These are phyloP conservation scores for Acer campestre DNA, from an alignment of 345 rosid species.

Conservation along the genomic window DNA sequence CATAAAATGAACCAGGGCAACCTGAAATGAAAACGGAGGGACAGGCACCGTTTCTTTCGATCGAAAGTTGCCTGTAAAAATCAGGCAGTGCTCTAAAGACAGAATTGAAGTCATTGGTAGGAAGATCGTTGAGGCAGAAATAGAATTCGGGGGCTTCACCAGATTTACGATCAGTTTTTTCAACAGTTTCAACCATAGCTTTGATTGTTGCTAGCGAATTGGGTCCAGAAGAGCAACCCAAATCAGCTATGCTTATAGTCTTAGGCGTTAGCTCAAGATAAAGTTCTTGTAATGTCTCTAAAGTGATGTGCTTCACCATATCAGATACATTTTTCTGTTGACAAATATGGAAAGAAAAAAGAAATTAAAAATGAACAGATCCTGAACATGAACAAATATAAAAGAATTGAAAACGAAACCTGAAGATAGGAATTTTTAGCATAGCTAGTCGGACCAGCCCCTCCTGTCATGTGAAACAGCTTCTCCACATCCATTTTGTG, in stretches of 20 bases:
- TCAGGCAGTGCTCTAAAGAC: constrained; percentile 52
- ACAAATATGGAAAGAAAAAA: background rate
- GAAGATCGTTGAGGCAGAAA: constrained; percentile 55
- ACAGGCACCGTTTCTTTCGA: constrained; percentile 24
- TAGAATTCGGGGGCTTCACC: constrained; percentile 33
- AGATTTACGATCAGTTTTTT: constrained; percentile 26
- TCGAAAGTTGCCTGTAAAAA: constrained; percentile 35
- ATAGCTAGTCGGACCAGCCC: constrained; percentile 49
- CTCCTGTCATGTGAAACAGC: constrained; percentile 43
- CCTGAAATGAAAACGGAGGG: constrained; percentile 41
- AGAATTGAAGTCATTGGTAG: constrained; percentile 63
- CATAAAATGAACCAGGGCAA: constrained; percentile 85
- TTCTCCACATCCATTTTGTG: constrained; percentile 38
- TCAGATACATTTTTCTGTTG: constrained; percentile 54
- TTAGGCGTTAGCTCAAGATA: constrained; percentile 31
- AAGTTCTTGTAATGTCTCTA: constrained; percentile 38
- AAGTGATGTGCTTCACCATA: constrained; percentile 45
- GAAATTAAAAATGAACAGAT: background rate
- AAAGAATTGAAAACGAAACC: constrained; percentile 21
- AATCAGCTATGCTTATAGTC: constrained; percentile 53
- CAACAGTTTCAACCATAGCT: constrained; percentile 42
- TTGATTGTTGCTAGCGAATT: constrained; percentile 49
- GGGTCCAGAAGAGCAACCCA: constrained; percentile 61
- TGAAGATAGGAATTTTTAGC: constrained; percentile 50
- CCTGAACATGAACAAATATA: background rate